A percentile compares a stretch with the other conserved stretches of the same genome.
Conservation (phyloP, 176 grass and related monocot species). For the Avena eriantha region DNA sequence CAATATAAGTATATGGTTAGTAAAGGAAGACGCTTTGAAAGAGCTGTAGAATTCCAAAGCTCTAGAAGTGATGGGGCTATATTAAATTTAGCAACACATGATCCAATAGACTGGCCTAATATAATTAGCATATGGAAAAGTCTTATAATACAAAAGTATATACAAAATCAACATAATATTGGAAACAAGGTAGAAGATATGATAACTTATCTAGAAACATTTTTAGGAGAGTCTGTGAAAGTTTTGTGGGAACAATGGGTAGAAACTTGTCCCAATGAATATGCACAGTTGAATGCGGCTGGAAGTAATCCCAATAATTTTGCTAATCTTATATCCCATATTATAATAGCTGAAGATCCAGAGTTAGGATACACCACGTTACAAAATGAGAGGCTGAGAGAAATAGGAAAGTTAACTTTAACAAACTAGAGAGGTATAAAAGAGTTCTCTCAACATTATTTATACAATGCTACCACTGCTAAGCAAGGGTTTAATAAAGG, state of each 20-base stretch:
- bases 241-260: not conserved
- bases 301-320: not conserved
- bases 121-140: not conserved
- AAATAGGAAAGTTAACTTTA: not conserved
- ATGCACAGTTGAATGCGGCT: not conserved
- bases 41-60: not conserved
- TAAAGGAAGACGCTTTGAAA: conserved; percentile 10
- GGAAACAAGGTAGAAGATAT: not conserved
- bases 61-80: not conserved
- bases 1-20: not conserved
- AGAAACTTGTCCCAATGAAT: not conserved
- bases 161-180: not conserved
- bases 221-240: not conserved
- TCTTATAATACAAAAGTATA: not conserved
- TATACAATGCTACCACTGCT: not conserved
- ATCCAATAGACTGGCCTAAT: not conserved
- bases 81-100: conserved; percentile 1
- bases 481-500: not conserved
- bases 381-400: not conserved
- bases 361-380: not conserved
- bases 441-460: not conserved
- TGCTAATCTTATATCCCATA: not conserved
- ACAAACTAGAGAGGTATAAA: not conserved
- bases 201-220: no score
- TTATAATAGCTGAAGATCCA: not conserved